Base-by-base conservation (phyloP, 208 protist species). In the Strigomonas culicis region DNA sequence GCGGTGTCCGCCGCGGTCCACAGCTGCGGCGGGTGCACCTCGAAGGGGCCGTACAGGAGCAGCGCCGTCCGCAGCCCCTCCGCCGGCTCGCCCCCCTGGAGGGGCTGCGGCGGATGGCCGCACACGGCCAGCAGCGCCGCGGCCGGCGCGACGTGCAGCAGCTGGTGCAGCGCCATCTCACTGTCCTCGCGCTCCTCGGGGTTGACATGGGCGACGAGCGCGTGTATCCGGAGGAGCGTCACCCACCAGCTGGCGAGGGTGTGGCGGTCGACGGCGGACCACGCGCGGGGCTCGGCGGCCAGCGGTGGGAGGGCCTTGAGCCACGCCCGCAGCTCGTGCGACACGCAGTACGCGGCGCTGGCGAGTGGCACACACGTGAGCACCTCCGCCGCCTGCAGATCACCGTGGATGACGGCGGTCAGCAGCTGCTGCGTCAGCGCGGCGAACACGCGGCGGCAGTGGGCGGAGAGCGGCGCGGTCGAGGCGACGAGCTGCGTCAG, bases 401-500 rank as follows among this genome's bases (percentile, higher is more conserved):
- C 47, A 41, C 51, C 36, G 21, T 52, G 41, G 10, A 81, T 28
- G 43, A 74, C 59, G 4, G 68, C 46, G 0, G 66, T 66, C 13
- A 63, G 44, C 31, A 81, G 46, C 66, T 74, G 66, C 25, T 49
- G 58, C 60, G 34, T 13, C 19, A 70, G 39, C 8, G 65, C 58
- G 1, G 41, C 50, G 41, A 77, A 69, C 13, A 60, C 77, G n/a
- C 52, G 19, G 7, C 68, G 70, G 17, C 77, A 57, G 24, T 59
- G 61, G 43, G 63, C 43, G 6, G 68, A 72, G 57, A 82, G 60
- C 51, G 72, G 66, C 43, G 66, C 72, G 0, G 67, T 58, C 7
- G 72, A 44, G 49, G 66, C 53, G 30, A 82, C 46, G 36, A 77
- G 66, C 59, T 78, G 65, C 19, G 70, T 74, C 41, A 82, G 66